Evolutionary conservation across 805 yeast species (phyloP), one percentile per base, ranked within the genome.

Genomic region (Starmera pachycereana): DNA sequence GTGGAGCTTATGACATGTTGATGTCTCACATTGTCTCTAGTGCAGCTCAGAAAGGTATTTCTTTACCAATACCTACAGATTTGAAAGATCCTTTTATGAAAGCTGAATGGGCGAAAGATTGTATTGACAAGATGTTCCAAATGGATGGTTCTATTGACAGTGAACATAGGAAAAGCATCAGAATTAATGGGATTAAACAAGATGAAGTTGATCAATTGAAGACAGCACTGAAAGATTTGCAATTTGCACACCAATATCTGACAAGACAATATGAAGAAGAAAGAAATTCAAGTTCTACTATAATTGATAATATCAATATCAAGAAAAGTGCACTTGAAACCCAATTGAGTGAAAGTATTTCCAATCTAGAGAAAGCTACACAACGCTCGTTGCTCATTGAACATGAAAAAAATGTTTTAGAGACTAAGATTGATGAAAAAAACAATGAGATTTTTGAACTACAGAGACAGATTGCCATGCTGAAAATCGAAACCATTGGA

Each of bases 221-320:
- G 46, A 74, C 81, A 0, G 87, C 88, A 0, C 61, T 82, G 37
- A 71, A 68, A 41, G 92, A 82, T 54, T 63, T 82, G 39, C 78
- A 81, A 47, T 73, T 82, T 53, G 81, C 87, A 3, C 87, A 81
- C 56, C 76, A 70, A 44, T 82, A 79, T 52, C 61, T 82, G 40
- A 69, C 81, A 3, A 75, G 76, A 51, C 84, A 80, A 49, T 82
- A 71, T 50, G 83, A 79, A 46, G 74, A 76, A 44, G 83, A 82
- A 40, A 67, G 82, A 41, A 69, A 70, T 12, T 73, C 71, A 44
- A 74, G 78, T 41, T 56, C 65, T 38, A 69, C 69, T 42, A 62
- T 72, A 3, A 68, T 79, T 37, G 77, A 72, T 47, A 71, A 71
- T 35, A 62, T 76, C 46, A 66, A 78, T 18, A 62, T 68, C 42